Evolutionary conservation across 495 filamentous ascomycete genomes (phyloP), one percentile per base, ranked within the genome.

Genomic region (Penicillium bialowiezense): DNA sequence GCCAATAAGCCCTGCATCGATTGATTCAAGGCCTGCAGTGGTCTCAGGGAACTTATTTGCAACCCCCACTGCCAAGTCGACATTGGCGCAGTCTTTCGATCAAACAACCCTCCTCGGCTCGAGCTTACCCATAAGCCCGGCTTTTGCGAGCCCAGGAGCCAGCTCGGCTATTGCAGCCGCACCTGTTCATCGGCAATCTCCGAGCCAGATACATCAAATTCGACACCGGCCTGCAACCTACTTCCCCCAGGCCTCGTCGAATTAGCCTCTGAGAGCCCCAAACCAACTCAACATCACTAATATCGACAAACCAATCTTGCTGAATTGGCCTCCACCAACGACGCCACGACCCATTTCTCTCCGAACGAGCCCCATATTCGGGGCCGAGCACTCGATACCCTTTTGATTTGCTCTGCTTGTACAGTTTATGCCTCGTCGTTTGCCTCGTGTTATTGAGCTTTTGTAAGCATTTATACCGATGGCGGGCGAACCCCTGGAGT

Each of bases 321-420:
- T 31, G 29, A 29, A 48, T 48, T 39, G 45, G 45, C 45, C 29
- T 18, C 36, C 23, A 31, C 32, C 50, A 38, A 53, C 50, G 35
- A 44, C 29, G 44, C 39, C 51, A 56, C 50, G 45, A 62, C 45
- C 45, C 29, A 56, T 62, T 56, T 50, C 44, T 50, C 44, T 44
- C 39, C 47, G 48, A 48, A 50, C 35, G 32, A 36, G 29, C 36
- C 50, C 50, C 45, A 51, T 28, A 49, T 43, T 46, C 44, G 50
- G 60, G 58, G 48, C 54, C 50, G 46, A 39, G 46, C 52, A 52
- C 47, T 64, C 60, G 60, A 64, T 64, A 64, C 60, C 60, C 60
- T 50, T 52, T 60, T 55, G 44, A 45, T 61, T 64, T 61, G 45
- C 58, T 58, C 48, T 50, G 54, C 52, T 61, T 64, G 59, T 64